phyloP scores from a whole-genome alignment of 805 yeast genomes.

The Helenozyma baotianmanensis region DNA sequence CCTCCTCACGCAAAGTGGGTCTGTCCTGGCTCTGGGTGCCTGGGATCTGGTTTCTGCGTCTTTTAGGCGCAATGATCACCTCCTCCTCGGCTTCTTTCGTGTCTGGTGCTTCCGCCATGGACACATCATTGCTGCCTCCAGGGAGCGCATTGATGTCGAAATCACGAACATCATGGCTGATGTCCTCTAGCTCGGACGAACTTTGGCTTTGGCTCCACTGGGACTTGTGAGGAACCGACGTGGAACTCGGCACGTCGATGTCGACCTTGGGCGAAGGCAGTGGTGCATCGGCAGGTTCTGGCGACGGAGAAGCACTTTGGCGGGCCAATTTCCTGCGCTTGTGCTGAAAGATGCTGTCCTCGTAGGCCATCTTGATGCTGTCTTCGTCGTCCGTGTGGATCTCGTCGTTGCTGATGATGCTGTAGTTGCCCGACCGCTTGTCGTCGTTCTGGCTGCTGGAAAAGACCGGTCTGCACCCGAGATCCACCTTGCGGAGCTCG shows the following conservation, averaged over 20 bases:
- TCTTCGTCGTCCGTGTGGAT: slow-evolving; percentile 16
- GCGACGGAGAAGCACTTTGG: no score
- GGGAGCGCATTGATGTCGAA: slow-evolving; percentile 6
- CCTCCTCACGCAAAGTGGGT: slow-evolving; percentile 9
- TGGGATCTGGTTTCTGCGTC: slow-evolving; percentile 5
- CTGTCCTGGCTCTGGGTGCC: slow-evolving; percentile 12
- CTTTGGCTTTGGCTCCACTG: slow-evolving; percentile 4
- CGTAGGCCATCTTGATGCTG: slow-evolving; percentile 11
- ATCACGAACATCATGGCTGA: slow-evolving; percentile 12
- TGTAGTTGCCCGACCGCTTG: slow-evolving; percentile 8
- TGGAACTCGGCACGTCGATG: no score
- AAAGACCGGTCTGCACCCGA: slow-evolving; percentile 11
- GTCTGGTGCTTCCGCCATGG: no score
- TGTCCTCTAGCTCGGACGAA: slow-evolving; percentile 21
- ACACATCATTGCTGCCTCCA: neutral
- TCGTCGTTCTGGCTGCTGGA: slow-evolving; percentile 18
- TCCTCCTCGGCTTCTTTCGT: slow-evolving; percentile 2
- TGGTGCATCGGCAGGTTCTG: no score
- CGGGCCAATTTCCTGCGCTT: slow-evolving; percentile 9
- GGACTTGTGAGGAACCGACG: neutral
- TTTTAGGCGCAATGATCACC: slow-evolving; percentile 3
- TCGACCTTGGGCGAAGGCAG: no score
- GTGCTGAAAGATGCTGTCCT: slow-evolving; percentile 25
- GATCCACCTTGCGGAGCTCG: slow-evolving; percentile 7
- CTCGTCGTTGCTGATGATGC: slow-evolving; percentile 9